phyloP scores from a whole-genome alignment of 2,329 filamentous ascomycete species.

The Fusarium compactum region DNA sequence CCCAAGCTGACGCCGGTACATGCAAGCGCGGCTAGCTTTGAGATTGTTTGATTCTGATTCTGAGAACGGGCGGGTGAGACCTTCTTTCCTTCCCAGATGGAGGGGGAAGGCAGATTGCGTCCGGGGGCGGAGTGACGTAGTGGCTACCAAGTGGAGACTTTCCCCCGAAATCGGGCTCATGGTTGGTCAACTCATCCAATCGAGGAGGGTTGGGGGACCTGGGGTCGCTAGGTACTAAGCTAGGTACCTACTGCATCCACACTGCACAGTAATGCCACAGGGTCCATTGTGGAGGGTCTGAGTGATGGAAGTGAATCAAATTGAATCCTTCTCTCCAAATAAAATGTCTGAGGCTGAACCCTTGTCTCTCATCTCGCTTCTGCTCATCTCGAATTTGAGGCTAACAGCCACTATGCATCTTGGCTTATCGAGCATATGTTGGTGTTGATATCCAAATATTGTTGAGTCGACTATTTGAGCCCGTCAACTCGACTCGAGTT shows the following conservation, averaged over 20 bases:
- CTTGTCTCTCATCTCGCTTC: constrained; percentile 22
- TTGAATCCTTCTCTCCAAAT: constrained; percentile 7
- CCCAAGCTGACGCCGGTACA: constrained; percentile 28
- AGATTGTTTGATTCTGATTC: constrained; percentile 19
- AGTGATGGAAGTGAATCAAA: background rate
- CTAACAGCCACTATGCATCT: constrained; percentile 14
- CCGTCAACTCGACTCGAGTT: constrained; percentile 19
- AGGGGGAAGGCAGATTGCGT: constrained; percentile 32
- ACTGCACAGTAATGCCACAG: constrained; percentile 18
- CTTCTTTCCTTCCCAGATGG: constrained; percentile 24
- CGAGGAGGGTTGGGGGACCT: constrained; percentile 7
- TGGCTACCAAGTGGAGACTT: constrained; percentile 25
- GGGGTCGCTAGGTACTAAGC: background rate
- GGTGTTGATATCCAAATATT: constrained; percentile 12
- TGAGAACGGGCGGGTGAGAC: constrained; percentile 21
- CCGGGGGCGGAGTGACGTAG: constrained; percentile 42
- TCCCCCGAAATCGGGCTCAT: constrained; percentile 30
- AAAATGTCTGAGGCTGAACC: constrained; percentile 14
- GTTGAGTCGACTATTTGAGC: constrained; percentile 4
- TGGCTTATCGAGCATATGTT: constrained; percentile 15
- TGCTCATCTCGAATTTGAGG: constrained; percentile 3
- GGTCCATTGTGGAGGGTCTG: constrained; percentile 25
- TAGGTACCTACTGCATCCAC: background rate
- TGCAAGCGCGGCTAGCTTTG: constrained; percentile 29
- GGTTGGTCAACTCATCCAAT: constrained; percentile 26